Evolutionary conservation across 129 eudicot genomes (phyloP).

Genomic region (Ambrosia trifida): DNA sequence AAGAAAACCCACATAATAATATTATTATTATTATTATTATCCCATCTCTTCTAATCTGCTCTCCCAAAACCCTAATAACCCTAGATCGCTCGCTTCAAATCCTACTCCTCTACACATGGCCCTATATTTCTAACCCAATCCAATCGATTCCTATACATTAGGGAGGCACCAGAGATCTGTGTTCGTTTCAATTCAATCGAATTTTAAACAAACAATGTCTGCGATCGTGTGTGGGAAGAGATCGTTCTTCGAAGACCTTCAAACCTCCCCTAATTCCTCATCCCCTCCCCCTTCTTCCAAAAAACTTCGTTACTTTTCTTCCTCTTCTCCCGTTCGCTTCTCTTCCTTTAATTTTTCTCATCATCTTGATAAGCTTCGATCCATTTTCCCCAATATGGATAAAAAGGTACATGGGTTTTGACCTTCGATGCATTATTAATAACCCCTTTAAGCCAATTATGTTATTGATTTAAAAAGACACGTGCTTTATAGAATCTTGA

Average conservation of each 20-base stretch:
- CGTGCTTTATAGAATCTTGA: slow-evolving; percentile 5
- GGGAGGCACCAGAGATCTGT: slow-evolving; percentile 20
- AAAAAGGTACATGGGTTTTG: slow-evolving; percentile 22
- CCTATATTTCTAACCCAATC: slow-evolving; percentile 19
- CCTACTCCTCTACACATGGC: background rate
- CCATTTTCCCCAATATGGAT: slow-evolving; percentile 37
- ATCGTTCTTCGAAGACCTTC: slow-evolving; percentile 44
- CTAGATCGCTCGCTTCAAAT: slow-evolving; percentile 3
- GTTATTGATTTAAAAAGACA: background rate
- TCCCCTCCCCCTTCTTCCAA: slow-evolving; percentile 40
- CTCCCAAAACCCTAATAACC: slow-evolving; percentile 37
- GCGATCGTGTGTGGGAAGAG: slow-evolving; percentile 54
- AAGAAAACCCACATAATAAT: slow-evolving; percentile 7
- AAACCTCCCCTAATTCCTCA: slow-evolving; percentile 34
- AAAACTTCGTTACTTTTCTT: slow-evolving; percentile 35
- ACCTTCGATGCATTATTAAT: background rate
- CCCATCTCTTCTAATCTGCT: slow-evolving; percentile 25
- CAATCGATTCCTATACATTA: slow-evolving; percentile 18
- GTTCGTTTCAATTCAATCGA: slow-evolving; percentile 28
- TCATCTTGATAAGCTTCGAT: slow-evolving; percentile 32
- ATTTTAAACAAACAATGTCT: slow-evolving; percentile 39
- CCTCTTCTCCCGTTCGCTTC: slow-evolving; percentile 42
- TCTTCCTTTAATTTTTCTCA: slow-evolving; percentile 32
- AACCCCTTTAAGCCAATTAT: background rate
- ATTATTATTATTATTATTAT: slow-evolving; percentile 14